A percentile compares a stretch with the other conserved stretches of the same genome.
Conservation (phyloP, 2,329 filamentous ascomycete species). For the Hyphodiscus sp. region DNA sequence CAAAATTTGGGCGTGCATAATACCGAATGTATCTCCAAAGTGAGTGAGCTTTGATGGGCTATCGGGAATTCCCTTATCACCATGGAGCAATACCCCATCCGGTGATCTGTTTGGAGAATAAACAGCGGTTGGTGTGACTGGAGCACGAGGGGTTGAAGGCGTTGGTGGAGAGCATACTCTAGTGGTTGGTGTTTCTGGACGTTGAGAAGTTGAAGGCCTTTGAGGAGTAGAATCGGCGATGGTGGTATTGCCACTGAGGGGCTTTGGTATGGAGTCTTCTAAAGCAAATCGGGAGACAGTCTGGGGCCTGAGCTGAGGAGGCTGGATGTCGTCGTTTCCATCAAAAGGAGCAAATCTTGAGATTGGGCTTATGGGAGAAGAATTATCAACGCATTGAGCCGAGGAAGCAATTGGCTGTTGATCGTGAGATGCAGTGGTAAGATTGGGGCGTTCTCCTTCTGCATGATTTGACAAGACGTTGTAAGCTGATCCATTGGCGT, state of each 20-base stretch:
- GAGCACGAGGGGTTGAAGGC: neutral
- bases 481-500: neutral
- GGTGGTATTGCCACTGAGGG: neutral
- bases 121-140: neutral
- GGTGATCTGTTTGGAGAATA: neutral
- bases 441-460: neutral
- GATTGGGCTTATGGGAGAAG: neutral
- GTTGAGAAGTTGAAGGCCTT: neutral
- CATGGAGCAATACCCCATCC: neutral
- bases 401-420: neutral
- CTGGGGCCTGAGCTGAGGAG: neutral
- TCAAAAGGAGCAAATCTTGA: slow-evolving; percentile 7
- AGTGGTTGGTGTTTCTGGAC: neutral
- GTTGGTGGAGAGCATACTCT: neutral
- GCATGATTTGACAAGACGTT: neutral
- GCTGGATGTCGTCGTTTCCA: slow-evolving; percentile 2
- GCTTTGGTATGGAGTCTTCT: neutral
- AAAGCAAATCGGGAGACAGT: neutral
- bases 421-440: neutral
- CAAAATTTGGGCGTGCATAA: neutral
- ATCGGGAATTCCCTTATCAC: neutral
- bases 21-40: slow-evolving; percentile 3
- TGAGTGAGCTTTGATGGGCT: neutral
- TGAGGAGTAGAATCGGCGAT: neutral
- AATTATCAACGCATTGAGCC: neutral